Percentiles rank a stretch among this genome's conserved stretches.
These are phyloP conservation scores for Chrysochromulina tobinii DNA, from an alignment of 78 protist species.

Conservation along the genomic window DNA sequence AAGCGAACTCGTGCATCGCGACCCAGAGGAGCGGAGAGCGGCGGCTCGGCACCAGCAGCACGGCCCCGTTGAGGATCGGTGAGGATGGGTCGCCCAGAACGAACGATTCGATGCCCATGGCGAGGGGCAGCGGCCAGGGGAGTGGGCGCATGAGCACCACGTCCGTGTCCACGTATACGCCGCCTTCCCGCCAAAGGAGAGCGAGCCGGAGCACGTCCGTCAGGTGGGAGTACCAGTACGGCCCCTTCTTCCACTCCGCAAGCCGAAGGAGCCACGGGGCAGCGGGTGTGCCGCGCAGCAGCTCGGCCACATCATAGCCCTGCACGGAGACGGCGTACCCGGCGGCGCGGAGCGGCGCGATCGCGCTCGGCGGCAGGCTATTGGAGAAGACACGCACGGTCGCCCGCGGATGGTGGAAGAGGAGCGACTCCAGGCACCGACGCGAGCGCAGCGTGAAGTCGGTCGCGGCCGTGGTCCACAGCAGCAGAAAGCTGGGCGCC, in stretches of 20 bases:
- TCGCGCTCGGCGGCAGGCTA: background rate
- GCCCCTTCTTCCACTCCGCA: background rate
- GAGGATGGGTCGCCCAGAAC: background rate
- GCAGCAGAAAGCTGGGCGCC: background rate
- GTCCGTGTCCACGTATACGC: background rate
- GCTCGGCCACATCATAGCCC: background rate
- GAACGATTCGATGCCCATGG: background rate
- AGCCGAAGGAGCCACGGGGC: background rate
- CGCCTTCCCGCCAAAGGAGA: background rate
- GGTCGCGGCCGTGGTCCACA: background rate
- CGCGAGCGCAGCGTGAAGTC: background rate
- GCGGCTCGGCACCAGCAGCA: background rate
- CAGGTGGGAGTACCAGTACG: background rate
- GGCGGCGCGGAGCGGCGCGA: background rate
- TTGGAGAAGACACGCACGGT: background rate
- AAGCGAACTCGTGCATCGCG: background rate
- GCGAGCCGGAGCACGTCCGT: background rate
- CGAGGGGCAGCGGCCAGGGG: background rate
- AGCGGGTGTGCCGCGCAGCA: background rate
- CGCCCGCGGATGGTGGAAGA: constrained; percentile 3
- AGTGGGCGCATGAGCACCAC: background rate
- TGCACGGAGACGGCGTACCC: background rate
- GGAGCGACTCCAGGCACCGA: background rate
- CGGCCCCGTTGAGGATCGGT: background rate
- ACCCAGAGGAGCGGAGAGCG: background rate